Evolutionary conservation across 805 yeast genomes (phyloP), one percentile per base, ranked within the genome.

Genomic region (Lipomyces lipofer): DNA sequence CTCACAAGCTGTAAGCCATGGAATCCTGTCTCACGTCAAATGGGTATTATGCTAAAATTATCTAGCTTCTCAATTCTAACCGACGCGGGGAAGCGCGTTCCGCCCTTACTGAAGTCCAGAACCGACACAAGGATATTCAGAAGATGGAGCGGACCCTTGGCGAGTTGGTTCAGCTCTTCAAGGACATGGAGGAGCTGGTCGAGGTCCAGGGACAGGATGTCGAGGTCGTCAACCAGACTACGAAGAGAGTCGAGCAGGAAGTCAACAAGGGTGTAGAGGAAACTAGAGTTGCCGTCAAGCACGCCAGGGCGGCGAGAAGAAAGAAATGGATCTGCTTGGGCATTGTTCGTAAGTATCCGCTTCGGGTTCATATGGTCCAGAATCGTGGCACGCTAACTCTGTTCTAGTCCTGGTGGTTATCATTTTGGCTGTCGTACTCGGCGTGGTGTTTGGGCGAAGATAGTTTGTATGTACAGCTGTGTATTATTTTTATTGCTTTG

Each of bases 21-120:
- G 7, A 3, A 33, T 24, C 28, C 17, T n/a, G 19, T 8, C 7
- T 12, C 17, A 12, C 8, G 39, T 8, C 27, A n/a, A 13, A 24
- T 19, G 32, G 17, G 15, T 21, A 27, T 7, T 13, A 15, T 10
- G 6, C n/a, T 38, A 12, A 21, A 12, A 22, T 32, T 15, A n/a
- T 15, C 25, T 28, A 56, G 35, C 78, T 89, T 61, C 77, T 85
- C 75, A 86, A 86, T 72, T 84, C 90, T 51, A 87, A 88, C 69
- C 84, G 95, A 73, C 82, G 90, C 68, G 96, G 96, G 64, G 97
- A 94, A 74, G 97, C 98, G 40, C 83, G 94, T 71, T 83, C 97
- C 30, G 98, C 95, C 2, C 79, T 94, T 65, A 88, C 89, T 66
- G 98, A 94, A 75, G 98, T 94, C 53, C 97, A 92, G 75, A 84